Evolutionary conservation across 2,329 filamentous ascomycete species (phyloP).

Genomic region (Fusarium anthophilum): DNA sequence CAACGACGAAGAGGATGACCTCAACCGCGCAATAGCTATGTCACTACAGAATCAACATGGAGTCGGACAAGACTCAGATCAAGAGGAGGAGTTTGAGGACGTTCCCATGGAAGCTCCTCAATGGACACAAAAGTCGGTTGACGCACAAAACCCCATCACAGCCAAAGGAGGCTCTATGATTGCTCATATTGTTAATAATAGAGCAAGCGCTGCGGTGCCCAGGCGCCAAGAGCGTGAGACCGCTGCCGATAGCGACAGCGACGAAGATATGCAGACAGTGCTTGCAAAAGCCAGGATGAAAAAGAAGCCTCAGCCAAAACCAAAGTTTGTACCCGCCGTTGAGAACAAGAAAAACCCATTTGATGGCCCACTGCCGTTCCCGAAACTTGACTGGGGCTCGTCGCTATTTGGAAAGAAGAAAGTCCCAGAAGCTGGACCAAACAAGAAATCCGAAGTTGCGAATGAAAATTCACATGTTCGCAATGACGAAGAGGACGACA

Average conservation of each 20-base stretch:
- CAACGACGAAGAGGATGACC: conserved; percentile 65
- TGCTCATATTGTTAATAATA: conserved; percentile 78
- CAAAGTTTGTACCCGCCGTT: conserved; percentile 50
- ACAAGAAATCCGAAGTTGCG: conserved; percentile 25
- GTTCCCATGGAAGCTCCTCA: conserved; percentile 56
- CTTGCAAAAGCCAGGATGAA: conserved; percentile 75
- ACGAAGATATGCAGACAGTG: conserved; percentile 82
- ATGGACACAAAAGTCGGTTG: conserved; percentile 66
- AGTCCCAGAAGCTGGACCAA: conserved; percentile 24
- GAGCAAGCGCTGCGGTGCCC: conserved; percentile 69
- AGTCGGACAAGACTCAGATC: conserved; percentile 48
- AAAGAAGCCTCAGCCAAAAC: conserved; percentile 58
- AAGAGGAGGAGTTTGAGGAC: conserved; percentile 60
- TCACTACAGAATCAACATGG: conserved; percentile 76
- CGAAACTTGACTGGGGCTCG: conserved; percentile 79
- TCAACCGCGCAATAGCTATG: conserved; percentile 84
- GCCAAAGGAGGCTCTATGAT: conserved; percentile 68
- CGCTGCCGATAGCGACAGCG: conserved; percentile 70
- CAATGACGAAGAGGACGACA: conserved; percentile 53
- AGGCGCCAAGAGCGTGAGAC: conserved; percentile 45
- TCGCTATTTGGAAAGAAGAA: conserved; percentile 62
- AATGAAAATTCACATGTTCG: conserved; percentile 13
- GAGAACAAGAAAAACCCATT: conserved; percentile 71
- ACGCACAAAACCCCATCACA: conserved; percentile 60
- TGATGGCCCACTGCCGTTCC: conserved; percentile 87